Evolutionary conservation across 2,329 filamentous ascomycete genomes (phyloP).

Genomic region (Xylaria arbuscula): DNA sequence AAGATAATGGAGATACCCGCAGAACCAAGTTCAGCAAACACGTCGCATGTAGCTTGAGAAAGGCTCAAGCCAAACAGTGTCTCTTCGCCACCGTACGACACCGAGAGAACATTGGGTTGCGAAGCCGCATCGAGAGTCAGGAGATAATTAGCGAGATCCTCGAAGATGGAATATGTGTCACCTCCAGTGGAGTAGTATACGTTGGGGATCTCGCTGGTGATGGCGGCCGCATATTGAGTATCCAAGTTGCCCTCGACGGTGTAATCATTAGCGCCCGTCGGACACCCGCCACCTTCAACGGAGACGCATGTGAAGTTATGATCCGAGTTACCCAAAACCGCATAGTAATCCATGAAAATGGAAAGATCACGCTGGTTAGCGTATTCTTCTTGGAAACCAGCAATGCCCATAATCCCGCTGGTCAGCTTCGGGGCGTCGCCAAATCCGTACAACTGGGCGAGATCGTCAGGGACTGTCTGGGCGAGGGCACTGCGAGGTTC

Average conservation of each 20-base stretch:
- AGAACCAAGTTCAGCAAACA: background rate
- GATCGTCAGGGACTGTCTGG: background rate
- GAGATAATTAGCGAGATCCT: background rate
- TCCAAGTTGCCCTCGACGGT: background rate
- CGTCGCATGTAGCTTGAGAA: background rate
- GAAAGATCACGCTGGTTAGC: background rate
- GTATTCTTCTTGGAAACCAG: background rate
- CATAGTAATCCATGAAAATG: background rate
- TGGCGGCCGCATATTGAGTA: background rate
- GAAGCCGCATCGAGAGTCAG: background rate
- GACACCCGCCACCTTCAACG: background rate
- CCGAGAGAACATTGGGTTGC: background rate
- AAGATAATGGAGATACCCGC: background rate
- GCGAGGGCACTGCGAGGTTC: background rate
- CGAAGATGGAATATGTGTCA: background rate
- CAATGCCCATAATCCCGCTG: background rate
- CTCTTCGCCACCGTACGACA: background rate
- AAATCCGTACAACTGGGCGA: background rate
- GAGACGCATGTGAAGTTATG: background rate
- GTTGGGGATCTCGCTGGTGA: background rate
- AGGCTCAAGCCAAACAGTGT: background rate
- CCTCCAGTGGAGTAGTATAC: background rate
- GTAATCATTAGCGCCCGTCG: background rate
- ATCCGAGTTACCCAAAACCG: background rate
- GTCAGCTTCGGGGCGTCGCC: background rate